Conservation (phyloP, 768 basidiomycete species). For the Tricholoma saponaceum region DNA sequence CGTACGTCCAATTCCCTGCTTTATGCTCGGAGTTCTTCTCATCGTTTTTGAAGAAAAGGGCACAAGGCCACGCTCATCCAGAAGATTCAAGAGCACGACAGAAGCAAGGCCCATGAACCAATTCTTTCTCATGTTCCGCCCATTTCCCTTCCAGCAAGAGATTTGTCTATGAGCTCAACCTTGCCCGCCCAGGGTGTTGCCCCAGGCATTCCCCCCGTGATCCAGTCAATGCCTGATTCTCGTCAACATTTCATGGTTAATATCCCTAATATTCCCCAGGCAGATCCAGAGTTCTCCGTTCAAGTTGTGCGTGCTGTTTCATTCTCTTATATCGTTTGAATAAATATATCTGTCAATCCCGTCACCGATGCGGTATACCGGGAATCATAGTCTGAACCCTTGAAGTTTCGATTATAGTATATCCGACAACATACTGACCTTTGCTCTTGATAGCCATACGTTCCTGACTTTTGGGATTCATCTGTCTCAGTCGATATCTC, state of each 20-base stretch:
- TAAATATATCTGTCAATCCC: neutral
- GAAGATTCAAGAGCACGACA: constrained; percentile 51
- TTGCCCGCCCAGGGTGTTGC: constrained; percentile 26
- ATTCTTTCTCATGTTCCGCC: constrained; percentile 16
- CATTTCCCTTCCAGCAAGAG: constrained; percentile 21
- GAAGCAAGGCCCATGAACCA: constrained; percentile 19
- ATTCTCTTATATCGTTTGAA: constrained; percentile 1
- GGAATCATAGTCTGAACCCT: neutral
- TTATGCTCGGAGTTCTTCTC: constrained; percentile 1
- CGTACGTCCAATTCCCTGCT: constrained; percentile 36
- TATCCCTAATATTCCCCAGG: constrained; percentile 53
- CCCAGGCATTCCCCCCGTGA: constrained; percentile 39
- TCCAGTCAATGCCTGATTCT: constrained; percentile 20
- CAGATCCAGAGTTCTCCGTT: constrained; percentile 37
- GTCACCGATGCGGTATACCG: neutral
- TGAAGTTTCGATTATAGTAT: neutral
- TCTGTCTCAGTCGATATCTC: constrained; percentile 15
- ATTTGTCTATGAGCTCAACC: constrained; percentile 19
- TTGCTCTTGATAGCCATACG: constrained; percentile 32
- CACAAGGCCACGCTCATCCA: constrained; percentile 54
- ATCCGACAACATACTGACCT: neutral
- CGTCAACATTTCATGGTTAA: constrained; percentile 38
- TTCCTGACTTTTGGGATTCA: constrained; percentile 44
- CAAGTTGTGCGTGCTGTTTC: constrained; percentile 52
- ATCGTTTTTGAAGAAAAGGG: constrained; percentile 39